These are phyloP conservation scores for Penicillium coprophilum DNA, from an alignment of 495 filamentous ascomycete species.

Conservation along the genomic window DNA sequence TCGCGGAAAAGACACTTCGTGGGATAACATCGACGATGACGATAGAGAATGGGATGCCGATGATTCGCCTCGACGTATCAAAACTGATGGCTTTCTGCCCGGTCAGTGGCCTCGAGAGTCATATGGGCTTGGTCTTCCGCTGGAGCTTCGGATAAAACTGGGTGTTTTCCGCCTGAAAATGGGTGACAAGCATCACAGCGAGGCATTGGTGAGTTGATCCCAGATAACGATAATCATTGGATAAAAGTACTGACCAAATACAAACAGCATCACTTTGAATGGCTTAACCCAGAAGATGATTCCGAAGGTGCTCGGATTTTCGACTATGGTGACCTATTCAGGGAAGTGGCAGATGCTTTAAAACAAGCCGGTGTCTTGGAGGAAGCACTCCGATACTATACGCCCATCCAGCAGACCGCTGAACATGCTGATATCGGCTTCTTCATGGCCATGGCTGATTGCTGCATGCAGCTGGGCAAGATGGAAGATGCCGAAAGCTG, in stretches of 20 bases:
- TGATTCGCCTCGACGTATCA: slow-evolving; percentile 63
- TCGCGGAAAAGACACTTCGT: slow-evolving; percentile 69
- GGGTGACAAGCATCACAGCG: slow-evolving; percentile 57
- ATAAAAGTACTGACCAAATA: slow-evolving; percentile 5
- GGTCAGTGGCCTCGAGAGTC: slow-evolving; percentile 53
- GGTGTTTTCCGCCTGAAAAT: slow-evolving; percentile 75
- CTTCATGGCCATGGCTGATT: slow-evolving; percentile 71
- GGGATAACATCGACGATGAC: slow-evolving; percentile 73
- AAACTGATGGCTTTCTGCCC: slow-evolving; percentile 56
- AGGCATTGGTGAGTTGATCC: slow-evolving; percentile 65
- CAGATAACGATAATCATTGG: neutral
- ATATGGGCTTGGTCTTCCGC: slow-evolving; percentile 75
- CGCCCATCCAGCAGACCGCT: slow-evolving; percentile 59
- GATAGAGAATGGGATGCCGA: slow-evolving; percentile 90
- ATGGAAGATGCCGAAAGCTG: slow-evolving; percentile 69
- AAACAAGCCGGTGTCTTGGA: slow-evolving; percentile 53
- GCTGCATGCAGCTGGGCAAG: slow-evolving; percentile 62
- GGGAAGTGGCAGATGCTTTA: slow-evolving; percentile 69
- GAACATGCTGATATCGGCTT: slow-evolving; percentile 59
- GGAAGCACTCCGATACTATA: slow-evolving; percentile 73
- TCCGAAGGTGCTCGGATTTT: slow-evolving; percentile 50
- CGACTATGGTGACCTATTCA: slow-evolving; percentile 73
- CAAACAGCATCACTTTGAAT: slow-evolving; percentile 58
- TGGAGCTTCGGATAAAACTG: slow-evolving; percentile 83
- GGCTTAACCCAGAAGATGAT: slow-evolving; percentile 59